Base-by-base conservation (phyloP, 257 asterid genomes). In the Lantana camara region DNA sequence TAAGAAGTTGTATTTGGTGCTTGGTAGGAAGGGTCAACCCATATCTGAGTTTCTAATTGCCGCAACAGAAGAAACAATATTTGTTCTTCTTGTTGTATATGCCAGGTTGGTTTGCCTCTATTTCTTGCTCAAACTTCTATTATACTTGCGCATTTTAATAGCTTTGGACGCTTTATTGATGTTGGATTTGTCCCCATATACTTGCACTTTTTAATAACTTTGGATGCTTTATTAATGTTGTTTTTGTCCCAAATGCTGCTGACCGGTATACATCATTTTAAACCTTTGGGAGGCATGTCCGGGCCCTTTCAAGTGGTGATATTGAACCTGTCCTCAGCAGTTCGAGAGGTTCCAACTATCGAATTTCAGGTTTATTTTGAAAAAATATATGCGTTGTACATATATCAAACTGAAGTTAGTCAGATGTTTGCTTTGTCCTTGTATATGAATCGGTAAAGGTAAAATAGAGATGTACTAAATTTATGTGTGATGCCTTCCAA, bases 21-120 rank as follows among this genome's bases (percentile, higher is more conserved):
- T 60, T 63, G 85, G 83, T 73, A 94, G 99, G 95, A 88, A 79
- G 79, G 97, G 95, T 45, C 96, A 94, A 70, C 99, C 96, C 62
- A 95, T 94, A 79, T 80, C 82, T 32, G 99, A 94, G 81, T 90
- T 90, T 78, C 75, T 94, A 70, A 90, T 94, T 84, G 84, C 94
- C 44, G 96, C 96, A 38, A 82, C 97, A 0, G 97, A 94, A 75
- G 99, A 94, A 75, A 83, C 99, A 55, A 82, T 94, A 68, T 94
- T 87, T 49, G 97, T 86, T 70, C 99, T 90, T 67, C 96, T 85
- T 66, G 80, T 90, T 57, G 79, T 94, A 75, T 88, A 96, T 82
- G 89, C 95, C 20, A 94, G 84, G 99, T 90, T 70, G 57, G 93
- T 77, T 32, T n/a, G n/a, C 46, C 66, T 34, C 29, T 41, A 22